Evolutionary conservation across 352 stramenopile species (phyloP), one percentile per base, ranked within the genome.

Genomic region (Phytophthora constricta): DNA sequence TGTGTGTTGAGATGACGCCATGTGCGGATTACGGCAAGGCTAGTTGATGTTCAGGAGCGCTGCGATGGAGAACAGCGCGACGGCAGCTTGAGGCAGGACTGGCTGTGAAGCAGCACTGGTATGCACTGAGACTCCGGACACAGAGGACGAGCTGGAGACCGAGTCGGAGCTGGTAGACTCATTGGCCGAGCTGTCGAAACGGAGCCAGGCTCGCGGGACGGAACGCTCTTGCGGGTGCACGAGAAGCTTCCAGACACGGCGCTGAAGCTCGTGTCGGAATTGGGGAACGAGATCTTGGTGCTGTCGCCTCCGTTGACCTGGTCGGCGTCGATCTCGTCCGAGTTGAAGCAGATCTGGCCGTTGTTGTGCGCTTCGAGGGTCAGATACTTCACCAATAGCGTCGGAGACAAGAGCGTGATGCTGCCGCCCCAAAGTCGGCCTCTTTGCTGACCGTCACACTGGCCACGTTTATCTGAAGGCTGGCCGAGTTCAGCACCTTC

Each of bases 251-350:
- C 43, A 0, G 55, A 46, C 8, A 28, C 49, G 9, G 17, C 43
- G 2, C 20, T n/a, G 43, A 46, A 62, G 25, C 39, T 62, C 26
- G 26, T 54, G 55, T 10, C 43, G 9, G 55, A 42, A 19, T 54
- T 53, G 14, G 55, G 55, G 33, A 62, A 37, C 42, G 42, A 54
- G 27, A 62, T 46, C 13, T 47, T 33, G 23, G 43, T 57, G 20
- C 43, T 51, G 1, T 43, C 14, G 43, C 53, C 28, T 8, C 50
- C 46, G 2, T 64, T 45, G 3, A 43, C n/a, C 4, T 48, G 23
- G 26, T 48, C 47, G 34, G 31, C 55, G 19, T 39, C 37, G 43
- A 62, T 31, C 0, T 42, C 31, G 11, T 43, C 28, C 7, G 43
- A 48, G 26, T 48, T 17, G 10, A 62, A 26, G 43, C 55, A 62